These are phyloP conservation scores for Glaciozyma martinii DNA, from an alignment of 768 basidiomycete species.

Conservation along the genomic window DNA sequence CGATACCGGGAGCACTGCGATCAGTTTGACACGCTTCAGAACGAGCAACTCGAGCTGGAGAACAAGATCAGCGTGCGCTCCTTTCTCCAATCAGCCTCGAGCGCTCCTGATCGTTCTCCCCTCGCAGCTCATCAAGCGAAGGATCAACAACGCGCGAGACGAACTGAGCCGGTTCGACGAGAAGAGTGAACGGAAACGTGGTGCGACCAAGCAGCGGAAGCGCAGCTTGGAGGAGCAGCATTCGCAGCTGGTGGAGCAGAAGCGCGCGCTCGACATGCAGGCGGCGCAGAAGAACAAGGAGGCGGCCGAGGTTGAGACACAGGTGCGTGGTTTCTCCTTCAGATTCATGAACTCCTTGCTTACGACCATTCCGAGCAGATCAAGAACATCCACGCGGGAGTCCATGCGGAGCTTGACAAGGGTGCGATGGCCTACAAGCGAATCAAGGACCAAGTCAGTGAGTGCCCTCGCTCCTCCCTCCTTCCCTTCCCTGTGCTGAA, in stretches of 20 bases:
- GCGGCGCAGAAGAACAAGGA: conserved; percentile 27
- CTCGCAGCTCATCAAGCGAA: conserved; percentile 13
- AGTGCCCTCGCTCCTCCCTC: neutral
- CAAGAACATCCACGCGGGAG: conserved; percentile 10
- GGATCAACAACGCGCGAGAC: conserved; percentile 21
- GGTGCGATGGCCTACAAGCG: conserved; percentile 28
- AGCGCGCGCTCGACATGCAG: conserved; percentile 17
- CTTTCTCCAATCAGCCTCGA: neutral
- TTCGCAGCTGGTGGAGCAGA: conserved; percentile 1
- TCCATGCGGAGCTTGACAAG: conserved; percentile 23
- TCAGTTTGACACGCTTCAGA: conserved; percentile 7
- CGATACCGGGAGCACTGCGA: conserved; percentile 12
- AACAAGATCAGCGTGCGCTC: neutral
- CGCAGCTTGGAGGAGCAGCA: conserved; percentile 22
- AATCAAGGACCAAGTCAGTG: conserved; percentile 26
- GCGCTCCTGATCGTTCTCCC: neutral
- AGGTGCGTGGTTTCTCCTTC: conserved; percentile 9
- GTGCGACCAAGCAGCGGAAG: conserved; percentile 10
- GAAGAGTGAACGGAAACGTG: conserved; percentile 22
- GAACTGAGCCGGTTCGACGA: conserved; percentile 20
- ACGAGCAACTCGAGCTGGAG: conserved; percentile 16
- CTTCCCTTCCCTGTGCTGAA: neutral
- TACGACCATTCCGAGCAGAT: conserved; percentile 7
- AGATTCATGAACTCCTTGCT: too few species aligned
- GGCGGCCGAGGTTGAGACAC: conserved; percentile 16